Evolutionary conservation across 768 basidiomycete species (phyloP).

Genomic region (Chalciporus piperatus): DNA sequence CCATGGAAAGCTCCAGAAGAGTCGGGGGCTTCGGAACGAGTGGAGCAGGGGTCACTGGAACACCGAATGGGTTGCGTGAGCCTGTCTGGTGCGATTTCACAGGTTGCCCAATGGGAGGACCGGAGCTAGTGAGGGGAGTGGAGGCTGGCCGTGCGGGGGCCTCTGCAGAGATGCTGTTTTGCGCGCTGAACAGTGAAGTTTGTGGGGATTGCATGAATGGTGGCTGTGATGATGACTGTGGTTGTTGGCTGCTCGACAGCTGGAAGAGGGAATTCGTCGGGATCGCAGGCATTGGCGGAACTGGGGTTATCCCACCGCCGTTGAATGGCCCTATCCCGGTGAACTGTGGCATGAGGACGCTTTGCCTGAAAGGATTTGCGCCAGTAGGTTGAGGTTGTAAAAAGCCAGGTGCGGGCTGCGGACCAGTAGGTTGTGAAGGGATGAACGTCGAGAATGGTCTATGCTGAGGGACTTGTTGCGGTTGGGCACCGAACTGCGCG

Average conservation of each 20-base stretch:
- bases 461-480: constrained; percentile 40
- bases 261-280: constrained; percentile 16
- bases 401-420: constrained; percentile 42
- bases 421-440: constrained; percentile 52
- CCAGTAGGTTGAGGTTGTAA: constrained; percentile 57
- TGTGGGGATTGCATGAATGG: constrained; percentile 10
- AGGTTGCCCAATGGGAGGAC: constrained; percentile 51
- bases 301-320: constrained; percentile 18
- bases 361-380: constrained; percentile 83
- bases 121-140: constrained; percentile 57
- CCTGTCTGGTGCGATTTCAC: constrained; percentile 90
- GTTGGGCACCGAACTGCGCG: constrained; percentile 33
- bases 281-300: constrained; percentile 6
- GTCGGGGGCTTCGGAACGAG: constrained; percentile 78
- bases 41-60: constrained; percentile 55
- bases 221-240: constrained; percentile 13
- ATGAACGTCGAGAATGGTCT: constrained; percentile 55
- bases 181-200: constrained; percentile 1
- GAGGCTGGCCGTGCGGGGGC: constrained; percentile 65
- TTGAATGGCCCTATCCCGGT: constrained; percentile 55
- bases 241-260: constrained; percentile 8
- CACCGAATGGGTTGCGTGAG: constrained; percentile 92
- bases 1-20: constrained; percentile 73
- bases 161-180: constrained; percentile 8
- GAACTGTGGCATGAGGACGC: constrained; percentile 61